phyloP scores from a whole-genome alignment of 176 grass and related monocot genomes.

The Calamus simplicifolius region DNA sequence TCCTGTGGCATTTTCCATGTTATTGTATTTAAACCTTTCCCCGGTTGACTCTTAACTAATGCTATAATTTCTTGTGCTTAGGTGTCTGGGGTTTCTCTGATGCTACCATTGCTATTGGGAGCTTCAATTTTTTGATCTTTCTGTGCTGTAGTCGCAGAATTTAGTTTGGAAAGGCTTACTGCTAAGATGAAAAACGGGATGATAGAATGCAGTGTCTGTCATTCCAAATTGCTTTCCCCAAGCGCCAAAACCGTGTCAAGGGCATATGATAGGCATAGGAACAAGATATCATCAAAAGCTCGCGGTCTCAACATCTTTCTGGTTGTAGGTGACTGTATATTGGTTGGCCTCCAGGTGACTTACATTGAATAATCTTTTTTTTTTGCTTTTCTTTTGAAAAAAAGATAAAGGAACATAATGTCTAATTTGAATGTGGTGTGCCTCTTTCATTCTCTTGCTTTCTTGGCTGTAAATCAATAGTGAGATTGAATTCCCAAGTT shows the following conservation, averaged over 20 bases:
- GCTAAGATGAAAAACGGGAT: constrained; percentile 66
- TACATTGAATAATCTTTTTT: constrained; percentile 8
- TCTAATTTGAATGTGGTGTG: neutral
- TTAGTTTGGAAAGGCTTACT: constrained; percentile 1
- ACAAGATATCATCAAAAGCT: constrained; percentile 76
- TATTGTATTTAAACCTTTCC: neutral
- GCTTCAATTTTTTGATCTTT: neutral
- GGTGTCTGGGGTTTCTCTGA: neutral
- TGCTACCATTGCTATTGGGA: neutral
- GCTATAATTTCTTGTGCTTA: neutral
- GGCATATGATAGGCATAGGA: constrained; percentile 77
- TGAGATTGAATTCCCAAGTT: too few species aligned
- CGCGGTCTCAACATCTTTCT: constrained; percentile 59
- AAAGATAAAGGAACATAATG: neutral
- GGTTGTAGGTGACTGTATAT: constrained; percentile 76
- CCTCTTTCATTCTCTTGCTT: too few species aligned
- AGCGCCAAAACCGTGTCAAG: constrained; percentile 73
- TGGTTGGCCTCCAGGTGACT: constrained; percentile 83
- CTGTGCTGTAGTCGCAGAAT: constrained; percentile 4
- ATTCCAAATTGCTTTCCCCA: constrained; percentile 55
- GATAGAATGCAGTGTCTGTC: constrained; percentile 73
- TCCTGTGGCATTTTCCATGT: neutral
- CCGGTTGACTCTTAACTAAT: neutral
- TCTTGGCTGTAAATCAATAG: too few species aligned
- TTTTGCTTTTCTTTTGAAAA: neutral